These are phyloP conservation scores for Thielaviopsis populi DNA, from an alignment of 2,329 filamentous ascomycete genomes.

Conservation along the genomic window DNA sequence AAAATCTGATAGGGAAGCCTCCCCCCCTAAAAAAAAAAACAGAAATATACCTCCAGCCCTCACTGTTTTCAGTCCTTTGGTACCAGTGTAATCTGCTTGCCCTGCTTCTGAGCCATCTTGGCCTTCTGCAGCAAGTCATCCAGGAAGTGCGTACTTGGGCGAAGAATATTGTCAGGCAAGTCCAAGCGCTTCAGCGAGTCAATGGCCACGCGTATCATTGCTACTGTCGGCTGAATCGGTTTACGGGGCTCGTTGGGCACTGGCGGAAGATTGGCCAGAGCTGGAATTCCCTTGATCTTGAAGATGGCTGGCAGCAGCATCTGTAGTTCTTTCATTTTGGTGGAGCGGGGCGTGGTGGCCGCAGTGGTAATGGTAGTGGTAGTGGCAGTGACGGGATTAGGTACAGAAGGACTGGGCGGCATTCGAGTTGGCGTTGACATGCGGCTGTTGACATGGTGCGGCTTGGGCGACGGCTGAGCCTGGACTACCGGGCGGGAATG, in stretches of 20 bases:
- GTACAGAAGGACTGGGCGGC: not conserved
- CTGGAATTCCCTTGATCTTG: not conserved
- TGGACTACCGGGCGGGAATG: not conserved
- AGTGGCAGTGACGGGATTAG: not conserved
- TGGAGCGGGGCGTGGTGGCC: not conserved
- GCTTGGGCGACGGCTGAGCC: not conserved
- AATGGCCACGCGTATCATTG: slow-evolving; percentile 12
- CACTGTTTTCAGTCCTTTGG: not conserved
- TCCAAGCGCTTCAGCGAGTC: not conserved
- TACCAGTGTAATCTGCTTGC: slow-evolving; percentile 1
- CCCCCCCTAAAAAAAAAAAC: not conserved
- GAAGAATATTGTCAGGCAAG: not conserved
- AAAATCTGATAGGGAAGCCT: too few relatives aligned
- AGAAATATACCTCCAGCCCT: not conserved
- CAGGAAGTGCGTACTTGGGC: slow-evolving; percentile 2
- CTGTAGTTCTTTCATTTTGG: slow-evolving; percentile 6
- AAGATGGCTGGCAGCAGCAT: slow-evolving; percentile 7
- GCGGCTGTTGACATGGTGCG: not conserved
- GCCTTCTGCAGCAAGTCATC: slow-evolving; percentile 11
- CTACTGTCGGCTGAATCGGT: not conserved
- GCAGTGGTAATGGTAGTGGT: not conserved
- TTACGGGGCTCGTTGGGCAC: not conserved
- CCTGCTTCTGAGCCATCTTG: slow-evolving; percentile 5
- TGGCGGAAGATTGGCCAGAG: not conserved
- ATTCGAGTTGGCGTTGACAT: not conserved